Percentiles rank a stretch among this genome's conserved stretches.
phyloP scores from a whole-genome alignment of 1,284 basidiomycete genomes.

The Puccinia horiana region DNA sequence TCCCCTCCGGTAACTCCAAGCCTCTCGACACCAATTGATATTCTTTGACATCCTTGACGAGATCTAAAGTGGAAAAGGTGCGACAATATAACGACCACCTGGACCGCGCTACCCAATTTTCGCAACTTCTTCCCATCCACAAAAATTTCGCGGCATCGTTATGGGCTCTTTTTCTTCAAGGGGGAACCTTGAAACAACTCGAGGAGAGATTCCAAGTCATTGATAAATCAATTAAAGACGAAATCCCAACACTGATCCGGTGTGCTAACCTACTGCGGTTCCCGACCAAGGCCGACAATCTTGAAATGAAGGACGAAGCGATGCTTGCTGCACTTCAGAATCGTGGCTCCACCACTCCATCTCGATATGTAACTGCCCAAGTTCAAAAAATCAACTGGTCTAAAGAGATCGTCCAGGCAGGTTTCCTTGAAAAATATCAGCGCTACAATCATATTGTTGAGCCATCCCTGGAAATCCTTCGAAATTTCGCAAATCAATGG shows the following conservation, averaged over 20 bases:
- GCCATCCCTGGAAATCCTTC: neutral
- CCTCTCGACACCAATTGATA: slow-evolving; percentile 1
- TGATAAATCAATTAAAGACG: too few species aligned
- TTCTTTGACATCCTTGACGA: neutral
- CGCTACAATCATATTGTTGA: neutral
- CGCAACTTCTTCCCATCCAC: neutral
- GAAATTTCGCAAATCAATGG: neutral
- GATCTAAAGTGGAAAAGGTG: neutral
- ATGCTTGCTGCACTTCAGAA: too few species aligned
- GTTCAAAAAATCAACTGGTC: neutral
- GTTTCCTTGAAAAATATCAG: neutral
- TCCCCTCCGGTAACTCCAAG: neutral
- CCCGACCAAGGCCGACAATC: too few species aligned
- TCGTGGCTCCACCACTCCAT: too few species aligned
- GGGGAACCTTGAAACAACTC: neutral
- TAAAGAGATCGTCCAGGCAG: neutral
- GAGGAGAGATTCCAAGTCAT: neutral
- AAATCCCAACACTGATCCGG: too few species aligned
- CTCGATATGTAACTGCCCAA: too few species aligned
- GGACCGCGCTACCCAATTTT: too few species aligned
- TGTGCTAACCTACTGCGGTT: too few species aligned
- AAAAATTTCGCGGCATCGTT: neutral
- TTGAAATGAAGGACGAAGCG: too few species aligned
- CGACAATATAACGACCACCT: neutral
- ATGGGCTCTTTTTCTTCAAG: neutral